Base-by-base conservation (phyloP, 2,329 filamentous ascomycete genomes). In the Lecanicillium sp. region DNA sequence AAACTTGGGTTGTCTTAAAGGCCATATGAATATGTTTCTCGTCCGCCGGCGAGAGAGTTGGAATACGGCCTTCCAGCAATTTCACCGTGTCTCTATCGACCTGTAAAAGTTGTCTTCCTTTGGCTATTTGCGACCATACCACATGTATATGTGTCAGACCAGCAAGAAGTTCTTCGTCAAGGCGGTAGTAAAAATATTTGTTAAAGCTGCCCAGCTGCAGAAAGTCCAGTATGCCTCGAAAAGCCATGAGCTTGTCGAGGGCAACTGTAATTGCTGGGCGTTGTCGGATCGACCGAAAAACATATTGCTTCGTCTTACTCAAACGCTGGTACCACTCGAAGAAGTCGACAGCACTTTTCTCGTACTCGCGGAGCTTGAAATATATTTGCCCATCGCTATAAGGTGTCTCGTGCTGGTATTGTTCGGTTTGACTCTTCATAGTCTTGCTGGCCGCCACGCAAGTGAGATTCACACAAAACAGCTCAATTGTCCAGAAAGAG, bases 71-170 rank as follows among this genome's bases (percentile, higher is more conserved):
- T n/a, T 36, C 29, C 3, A 43, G 15, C 17, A 17, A 22, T 17
- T 16, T 17, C 16, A 43, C 29, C n/a, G 34, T 40, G 13, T 40
- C 22, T 22, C 37, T 43, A 27, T 43, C 41, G 9, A 43, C n/a
- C n/a, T n/a, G n/a, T n/a, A n/a, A n/a, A n/a, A n/a, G n/a, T n/a
- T n/a, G n/a, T n/a, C n/a, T n/a, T 31, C 29, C 29, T 14, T 16
- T 12, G 15, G 29, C 18, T 8, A 31, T 31, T 14, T 12, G n/a
- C 11, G 29, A 32, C 29, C 14, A 32, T 32, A n/a, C n/a, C 18
- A 12, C 29, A 16, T 32, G 29, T 32, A 12, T 4, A 32, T 32
- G 16, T 32, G 9, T 32, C 29, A 9, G 18, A 32, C 6, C 29
- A 14, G 4, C 15, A 14, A 9, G 18, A 17, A 32, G 29, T 32